phyloP scores from a whole-genome alignment of 2,329 filamentous ascomycete genomes.

The Ilyonectria mors-panacis region DNA sequence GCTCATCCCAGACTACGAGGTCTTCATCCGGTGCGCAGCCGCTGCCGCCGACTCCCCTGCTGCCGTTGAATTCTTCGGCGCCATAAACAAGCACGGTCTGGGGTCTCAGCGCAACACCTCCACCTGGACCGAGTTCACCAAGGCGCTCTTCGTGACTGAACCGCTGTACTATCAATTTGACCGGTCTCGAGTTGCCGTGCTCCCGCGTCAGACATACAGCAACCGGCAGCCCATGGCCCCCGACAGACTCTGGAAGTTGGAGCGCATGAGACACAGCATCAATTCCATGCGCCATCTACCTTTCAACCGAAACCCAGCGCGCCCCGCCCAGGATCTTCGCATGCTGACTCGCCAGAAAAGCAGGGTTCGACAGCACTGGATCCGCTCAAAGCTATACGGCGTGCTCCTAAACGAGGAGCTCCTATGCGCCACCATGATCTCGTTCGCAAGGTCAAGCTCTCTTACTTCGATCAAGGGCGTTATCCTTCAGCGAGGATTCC shows the following conservation, averaged over 20 bases:
- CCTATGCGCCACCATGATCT: slow-evolving; percentile 59
- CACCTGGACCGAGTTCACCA: slow-evolving; percentile 63
- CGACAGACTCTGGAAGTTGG: slow-evolving; percentile 45
- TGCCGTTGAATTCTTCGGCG: slow-evolving; percentile 52
- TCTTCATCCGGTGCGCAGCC: slow-evolving; percentile 64
- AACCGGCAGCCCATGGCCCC: slow-evolving; percentile 31
- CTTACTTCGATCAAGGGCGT: slow-evolving; percentile 53
- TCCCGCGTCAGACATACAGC: slow-evolving; percentile 57
- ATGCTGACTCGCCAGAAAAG: slow-evolving; percentile 47
- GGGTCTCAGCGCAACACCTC: slow-evolving; percentile 50
- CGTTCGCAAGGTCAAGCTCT: slow-evolving; percentile 57
- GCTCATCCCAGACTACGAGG: slow-evolving; percentile 59
- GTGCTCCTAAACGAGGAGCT: slow-evolving; percentile 56
- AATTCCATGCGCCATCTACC: slow-evolving; percentile 48
- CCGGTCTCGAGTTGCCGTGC: slow-evolving; percentile 56
- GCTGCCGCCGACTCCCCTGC: slow-evolving; percentile 57
- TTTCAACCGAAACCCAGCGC: slow-evolving; percentile 49
- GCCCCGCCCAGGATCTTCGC: slow-evolving; percentile 44
- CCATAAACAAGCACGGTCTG: slow-evolving; percentile 48
- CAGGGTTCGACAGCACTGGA: slow-evolving; percentile 50
- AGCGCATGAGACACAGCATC: slow-evolving; percentile 49
- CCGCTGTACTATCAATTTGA: slow-evolving; percentile 64
- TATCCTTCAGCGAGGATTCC: slow-evolving; percentile 51
- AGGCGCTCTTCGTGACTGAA: slow-evolving; percentile 63
- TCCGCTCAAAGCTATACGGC: slow-evolving; percentile 43